Evolutionary conservation across 1,139 yeast genomes (phyloP), one percentile per base, ranked within the genome.

Genomic region (Protomyces pachydermus): DNA sequence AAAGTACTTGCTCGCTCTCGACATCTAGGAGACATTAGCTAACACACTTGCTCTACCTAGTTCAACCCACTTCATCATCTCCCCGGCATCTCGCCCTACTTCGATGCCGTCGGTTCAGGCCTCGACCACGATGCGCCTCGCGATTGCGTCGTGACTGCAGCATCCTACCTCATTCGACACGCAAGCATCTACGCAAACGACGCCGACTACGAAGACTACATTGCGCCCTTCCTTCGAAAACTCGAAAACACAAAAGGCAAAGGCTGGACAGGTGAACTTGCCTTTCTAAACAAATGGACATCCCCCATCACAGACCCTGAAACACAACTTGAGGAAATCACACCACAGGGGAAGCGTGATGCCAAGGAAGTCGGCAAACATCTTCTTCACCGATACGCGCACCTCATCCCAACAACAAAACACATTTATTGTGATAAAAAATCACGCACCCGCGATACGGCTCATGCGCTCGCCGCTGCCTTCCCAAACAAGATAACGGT

Each of bases 131-230:
- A 25, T 18, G 62, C 62, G 12, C 62, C 62, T 10, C 39, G 53
- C 14, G 62, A 58, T 20, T 58, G 62, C 25, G 45, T 38, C 16
- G 62, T 58, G 25, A 58, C 62, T 9, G 62, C 62, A 12, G 62
- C 62, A 12, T 52, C 56, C 28, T 58, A 58, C 23, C 56, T 58
- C 45, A 58, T 58, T 28, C 56, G 62, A 8, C 62, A 58, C 34
- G 62, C 62, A 14, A 56, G 56, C 34, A 58, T 58, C 42, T 58
- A 58, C n/a, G 62, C 62, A 25, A 58, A 58, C 45, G 62, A 58
- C 28, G 62, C 25, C 42, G 62, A 58, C 37, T 58, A 58, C 34
- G 62, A 58, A 32, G 34, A 39, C 42, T 58, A 58, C 52, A 58
- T 58, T 25, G 62, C 51, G 35, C 62, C 62, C 2, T 58, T 58